Percentiles rank a stretch among this genome's conserved stretches.
Conservation (phyloP, 176 grass and related monocot genomes). For the Dendrocalamus sinicus region DNA sequence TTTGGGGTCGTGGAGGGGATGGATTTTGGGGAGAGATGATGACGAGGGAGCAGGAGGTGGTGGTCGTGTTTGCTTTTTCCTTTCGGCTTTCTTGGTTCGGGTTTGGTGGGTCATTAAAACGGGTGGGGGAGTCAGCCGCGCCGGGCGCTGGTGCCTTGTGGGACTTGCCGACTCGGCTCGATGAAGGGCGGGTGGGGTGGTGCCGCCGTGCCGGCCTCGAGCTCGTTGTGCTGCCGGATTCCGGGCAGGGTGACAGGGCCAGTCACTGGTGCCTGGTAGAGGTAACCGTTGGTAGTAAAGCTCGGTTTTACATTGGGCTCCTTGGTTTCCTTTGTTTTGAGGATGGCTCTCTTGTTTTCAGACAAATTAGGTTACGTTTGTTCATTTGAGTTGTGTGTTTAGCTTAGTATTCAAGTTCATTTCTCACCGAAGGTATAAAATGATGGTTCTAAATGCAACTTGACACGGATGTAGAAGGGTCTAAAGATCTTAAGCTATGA, state of each 20-base stretch:
- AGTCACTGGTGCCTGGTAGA: not conserved
- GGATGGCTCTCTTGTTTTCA: too few relatives aligned
- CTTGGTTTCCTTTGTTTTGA: too few relatives aligned
- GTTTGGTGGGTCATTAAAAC: constrained; percentile 49
- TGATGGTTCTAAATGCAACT: too few relatives aligned
- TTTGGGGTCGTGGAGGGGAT: not conserved
- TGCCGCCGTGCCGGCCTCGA: not conserved
- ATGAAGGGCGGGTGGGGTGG: not conserved
- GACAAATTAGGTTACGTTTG: too few relatives aligned
- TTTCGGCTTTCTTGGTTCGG: constrained; percentile 14
- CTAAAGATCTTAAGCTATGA: too few relatives aligned
- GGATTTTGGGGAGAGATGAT: constrained; percentile 21
- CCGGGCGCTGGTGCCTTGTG: constrained; percentile 8
- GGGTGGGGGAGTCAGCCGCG: not conserved
- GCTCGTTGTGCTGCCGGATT: not conserved
- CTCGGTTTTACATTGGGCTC: too few relatives aligned
- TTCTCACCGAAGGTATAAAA: too few relatives aligned
- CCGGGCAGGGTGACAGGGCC: not conserved
- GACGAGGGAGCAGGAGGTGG: not conserved
- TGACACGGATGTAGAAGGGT: too few relatives aligned
- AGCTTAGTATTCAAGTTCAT: too few relatives aligned
- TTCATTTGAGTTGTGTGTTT: too few relatives aligned
- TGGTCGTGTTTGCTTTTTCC: constrained; percentile 30
- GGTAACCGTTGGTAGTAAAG: too few relatives aligned
- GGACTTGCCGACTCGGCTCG: constrained; percentile 32